These are phyloP conservation scores for Kodamaea sp. DNA, from an alignment of 1,139 yeast species.

Conservation along the genomic window DNA sequence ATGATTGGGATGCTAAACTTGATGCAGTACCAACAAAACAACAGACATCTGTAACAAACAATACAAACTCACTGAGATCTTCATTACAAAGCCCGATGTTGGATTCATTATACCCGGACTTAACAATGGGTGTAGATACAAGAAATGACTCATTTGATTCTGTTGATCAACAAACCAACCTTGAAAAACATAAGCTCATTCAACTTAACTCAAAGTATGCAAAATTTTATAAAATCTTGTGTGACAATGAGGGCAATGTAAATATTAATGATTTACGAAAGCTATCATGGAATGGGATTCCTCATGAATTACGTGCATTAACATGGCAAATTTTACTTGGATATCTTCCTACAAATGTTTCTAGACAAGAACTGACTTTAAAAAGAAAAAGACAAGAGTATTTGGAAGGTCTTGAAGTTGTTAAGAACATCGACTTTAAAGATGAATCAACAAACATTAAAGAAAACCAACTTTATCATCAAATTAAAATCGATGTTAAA, in stretches of 20 bases:
- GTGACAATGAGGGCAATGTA: slow-evolving; percentile 53
- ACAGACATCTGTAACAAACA: slow-evolving; percentile 1
- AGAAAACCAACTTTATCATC: slow-evolving; percentile 90
- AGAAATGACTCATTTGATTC: slow-evolving; percentile 17
- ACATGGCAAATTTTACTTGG: slow-evolving; percentile 91
- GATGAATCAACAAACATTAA: slow-evolving; percentile 35
- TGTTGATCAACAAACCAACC: slow-evolving; percentile 31
- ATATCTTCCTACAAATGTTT: slow-evolving; percentile 80
- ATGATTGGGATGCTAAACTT: slow-evolving; percentile 89
- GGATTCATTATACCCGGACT: slow-evolving; percentile 39
- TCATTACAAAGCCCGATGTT: slow-evolving; percentile 31
- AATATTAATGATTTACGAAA: slow-evolving; percentile 58
- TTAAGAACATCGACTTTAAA: slow-evolving; percentile 45
- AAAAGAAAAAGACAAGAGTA: slow-evolving; percentile 85
- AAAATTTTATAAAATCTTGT: slow-evolving; percentile 63
- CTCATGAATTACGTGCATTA: slow-evolving; percentile 72
- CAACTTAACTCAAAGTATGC: slow-evolving; percentile 59
- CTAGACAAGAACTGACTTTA: slow-evolving; percentile 67
- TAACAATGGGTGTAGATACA: slow-evolving; percentile 17
- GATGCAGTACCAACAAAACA: slow-evolving; percentile 49
- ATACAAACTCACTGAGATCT: background rate
- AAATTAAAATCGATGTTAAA: slow-evolving; percentile 91
- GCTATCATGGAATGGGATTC: slow-evolving; percentile 93
- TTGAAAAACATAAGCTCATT: slow-evolving; percentile 54
- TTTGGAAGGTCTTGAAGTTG: slow-evolving; percentile 54